Conservation (phyloP, 2,329 filamentous ascomycete species). For the Lachnellula arida region DNA sequence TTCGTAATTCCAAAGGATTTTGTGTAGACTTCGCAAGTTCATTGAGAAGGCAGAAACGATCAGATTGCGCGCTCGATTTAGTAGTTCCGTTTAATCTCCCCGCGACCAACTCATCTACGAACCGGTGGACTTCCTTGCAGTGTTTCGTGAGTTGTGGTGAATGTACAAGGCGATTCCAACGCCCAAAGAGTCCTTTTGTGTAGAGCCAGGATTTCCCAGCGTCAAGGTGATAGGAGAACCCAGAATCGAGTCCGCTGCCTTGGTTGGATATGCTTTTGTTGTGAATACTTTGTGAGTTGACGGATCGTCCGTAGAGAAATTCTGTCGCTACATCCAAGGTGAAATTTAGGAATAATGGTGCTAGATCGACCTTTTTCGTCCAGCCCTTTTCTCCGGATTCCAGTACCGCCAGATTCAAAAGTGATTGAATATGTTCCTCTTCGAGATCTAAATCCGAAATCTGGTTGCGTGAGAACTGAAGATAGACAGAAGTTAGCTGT, state of each 20-base stretch:
- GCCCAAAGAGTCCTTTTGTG: background rate
- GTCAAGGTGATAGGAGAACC: background rate
- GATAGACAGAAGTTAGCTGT: background rate
- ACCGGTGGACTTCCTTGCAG: background rate
- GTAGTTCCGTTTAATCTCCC: background rate
- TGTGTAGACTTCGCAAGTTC: slow-evolving; percentile 14
- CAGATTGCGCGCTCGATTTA: background rate
- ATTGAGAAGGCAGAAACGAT: slow-evolving; percentile 36
- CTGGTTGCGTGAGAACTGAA: slow-evolving; percentile 37
- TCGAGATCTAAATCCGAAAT: slow-evolving; percentile 41
- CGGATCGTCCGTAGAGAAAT: slow-evolving; percentile 53
- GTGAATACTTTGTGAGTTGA: background rate
- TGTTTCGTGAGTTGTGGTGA: background rate
- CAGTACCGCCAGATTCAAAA: slow-evolving; percentile 7
- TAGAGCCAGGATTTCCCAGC: background rate
- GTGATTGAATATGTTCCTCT: slow-evolving; percentile 37
- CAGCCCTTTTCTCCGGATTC: slow-evolving; percentile 15
- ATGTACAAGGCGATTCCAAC: background rate
- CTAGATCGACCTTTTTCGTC: slow-evolving; percentile 50
- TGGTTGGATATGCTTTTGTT: background rate
- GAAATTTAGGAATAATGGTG: slow-evolving; percentile 58
- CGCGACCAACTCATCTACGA: background rate
- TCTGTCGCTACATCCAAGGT: slow-evolving; percentile 63
- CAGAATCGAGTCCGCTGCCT: background rate
- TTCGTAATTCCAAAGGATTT: slow-evolving; percentile 16